Conservation (phyloP, 2,329 filamentous ascomycete genomes). For the Clonostachys rhizophaga region DNA sequence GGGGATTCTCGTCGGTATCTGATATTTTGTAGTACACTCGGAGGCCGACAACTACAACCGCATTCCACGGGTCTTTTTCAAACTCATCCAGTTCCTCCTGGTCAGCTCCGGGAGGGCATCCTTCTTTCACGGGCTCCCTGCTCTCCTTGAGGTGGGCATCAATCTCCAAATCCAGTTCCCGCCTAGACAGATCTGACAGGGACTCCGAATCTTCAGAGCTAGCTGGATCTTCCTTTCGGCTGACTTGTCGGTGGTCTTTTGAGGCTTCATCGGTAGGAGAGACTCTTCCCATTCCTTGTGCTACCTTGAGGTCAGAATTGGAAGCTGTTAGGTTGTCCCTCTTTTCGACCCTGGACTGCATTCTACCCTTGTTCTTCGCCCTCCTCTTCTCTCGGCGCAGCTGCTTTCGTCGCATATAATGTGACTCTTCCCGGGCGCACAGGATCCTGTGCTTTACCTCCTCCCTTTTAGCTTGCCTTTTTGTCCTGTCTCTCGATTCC, state of each 20-base stretch:
- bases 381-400: conserved; percentile 58
- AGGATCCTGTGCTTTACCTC: conserved; percentile 30
- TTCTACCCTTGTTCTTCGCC: conserved; percentile 56
- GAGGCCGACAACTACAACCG: conserved; percentile 55
- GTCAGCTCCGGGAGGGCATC: conserved; percentile 4
- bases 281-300: background rate
- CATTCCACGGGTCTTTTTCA: conserved; percentile 57
- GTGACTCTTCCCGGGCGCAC: conserved; percentile 26
- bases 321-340: conserved; percentile 5
- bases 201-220: conserved; percentile 21
- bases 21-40: conserved; percentile 52
- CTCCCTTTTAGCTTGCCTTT: conserved; percentile 27
- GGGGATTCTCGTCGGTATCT: conserved; percentile 19
- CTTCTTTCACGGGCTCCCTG: background rate
- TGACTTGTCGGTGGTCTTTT: background rate
- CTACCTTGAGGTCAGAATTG: too few species aligned
- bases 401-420: conserved; percentile 29
- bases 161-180: conserved; percentile 27
- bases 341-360: conserved; percentile 18
- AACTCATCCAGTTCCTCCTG: conserved; percentile 48
- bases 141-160: conserved; percentile 7
- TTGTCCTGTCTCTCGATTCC: conserved; percentile 36
- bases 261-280: too few species aligned
- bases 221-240: conserved; percentile 10
- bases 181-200: conserved; percentile 31